Percentiles rank a stretch among this genome's conserved stretches.
Conservation (phyloP, 2,329 filamentous ascomycete genomes). For the Fusarium buharicum region DNA sequence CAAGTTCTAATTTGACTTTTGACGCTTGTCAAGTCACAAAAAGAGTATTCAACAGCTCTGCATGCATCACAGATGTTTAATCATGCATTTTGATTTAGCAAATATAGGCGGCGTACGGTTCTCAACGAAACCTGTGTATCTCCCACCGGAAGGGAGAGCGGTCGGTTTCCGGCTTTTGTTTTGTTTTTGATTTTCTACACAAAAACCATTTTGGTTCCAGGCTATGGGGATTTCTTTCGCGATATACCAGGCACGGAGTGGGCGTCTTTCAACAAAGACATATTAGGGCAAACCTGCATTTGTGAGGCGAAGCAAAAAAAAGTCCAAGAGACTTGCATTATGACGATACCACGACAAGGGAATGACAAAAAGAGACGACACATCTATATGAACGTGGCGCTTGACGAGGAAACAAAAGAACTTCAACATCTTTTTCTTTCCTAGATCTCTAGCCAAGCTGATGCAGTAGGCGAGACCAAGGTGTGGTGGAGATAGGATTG, state of each 20-base stretch:
- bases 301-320: slow-evolving; percentile 51
- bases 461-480: slow-evolving; percentile 49
- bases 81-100: slow-evolving; percentile 53
- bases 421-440: slow-evolving; percentile 61
- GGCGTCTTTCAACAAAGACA: slow-evolving; percentile 62
- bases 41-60: slow-evolving; percentile 57
- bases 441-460: slow-evolving; percentile 56
- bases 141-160: slow-evolving; percentile 48
- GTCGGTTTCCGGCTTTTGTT: slow-evolving; percentile 52
- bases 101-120: slow-evolving; percentile 56
- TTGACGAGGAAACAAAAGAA: slow-evolving; percentile 59
- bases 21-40: slow-evolving; percentile 31
- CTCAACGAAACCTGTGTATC: slow-evolving; percentile 59
- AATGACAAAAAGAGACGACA: slow-evolving; percentile 46
- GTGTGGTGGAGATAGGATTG: slow-evolving; percentile 33
- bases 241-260: slow-evolving; percentile 52
- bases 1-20: slow-evolving; percentile 74
- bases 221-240: slow-evolving; percentile 45
- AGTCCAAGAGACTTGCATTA: slow-evolving; percentile 53
- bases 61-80: slow-evolving; percentile 52
- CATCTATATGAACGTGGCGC: slow-evolving; percentile 51
- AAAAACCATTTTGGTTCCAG: slow-evolving; percentile 42
- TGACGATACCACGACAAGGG: slow-evolving; percentile 53
- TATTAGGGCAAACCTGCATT: slow-evolving; percentile 52
- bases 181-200: slow-evolving; percentile 43